Evolutionary conservation across 2,329 filamentous ascomycete species (phyloP), one percentile per base, ranked within the genome.

Genomic region (Ophiostoma novo-ulmi): DNA sequence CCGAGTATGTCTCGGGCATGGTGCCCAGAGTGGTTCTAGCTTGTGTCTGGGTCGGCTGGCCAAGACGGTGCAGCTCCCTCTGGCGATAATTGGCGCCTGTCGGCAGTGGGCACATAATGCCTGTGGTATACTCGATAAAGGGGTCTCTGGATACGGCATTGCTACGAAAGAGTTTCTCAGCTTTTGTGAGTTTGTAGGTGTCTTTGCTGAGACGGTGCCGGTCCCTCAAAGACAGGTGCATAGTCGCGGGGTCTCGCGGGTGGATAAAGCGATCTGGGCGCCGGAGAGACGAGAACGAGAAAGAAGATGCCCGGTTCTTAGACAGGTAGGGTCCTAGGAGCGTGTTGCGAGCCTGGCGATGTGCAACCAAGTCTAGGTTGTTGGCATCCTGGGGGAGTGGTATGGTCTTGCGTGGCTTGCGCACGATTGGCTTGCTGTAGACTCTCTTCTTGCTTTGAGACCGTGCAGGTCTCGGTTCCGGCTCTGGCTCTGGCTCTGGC

Each of bases 211-310:
- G 81, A 67, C 79, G 81, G 72, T 83, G 85, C 68, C 80, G 82
- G 69, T 87, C 82, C 2, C 78, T 76, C 2, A 77, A 70, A 10
- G 81, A 76, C 22, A 78, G 77, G 0, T 73, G 72, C 17, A 75
- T 5, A 20, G 26, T 7, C 13, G 31, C 31, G 0, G 64, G 72
- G 48, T 81, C 78, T 71, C 84, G 79, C 10, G 77, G 76, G 14
- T 85, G 83, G 5, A 88, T 79, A 73, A 86, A 88, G 66, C 85
- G 82, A 73, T 88, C 85, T 3, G 81, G 78, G 5, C 22, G 38
- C 38, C 5, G 72, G 72, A 10, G 75, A 76, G 13, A 78, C 44
- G 8, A 75, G 75, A 14, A 65, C 55, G 22, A 14, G 61, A 4
- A 70, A 69, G 3, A 72, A 71, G 14, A 48, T 3, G 55, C 66